These are phyloP conservation scores for Zarea fungicola DNA, from an alignment of 2,329 filamentous ascomycete species.

Conservation along the genomic window DNA sequence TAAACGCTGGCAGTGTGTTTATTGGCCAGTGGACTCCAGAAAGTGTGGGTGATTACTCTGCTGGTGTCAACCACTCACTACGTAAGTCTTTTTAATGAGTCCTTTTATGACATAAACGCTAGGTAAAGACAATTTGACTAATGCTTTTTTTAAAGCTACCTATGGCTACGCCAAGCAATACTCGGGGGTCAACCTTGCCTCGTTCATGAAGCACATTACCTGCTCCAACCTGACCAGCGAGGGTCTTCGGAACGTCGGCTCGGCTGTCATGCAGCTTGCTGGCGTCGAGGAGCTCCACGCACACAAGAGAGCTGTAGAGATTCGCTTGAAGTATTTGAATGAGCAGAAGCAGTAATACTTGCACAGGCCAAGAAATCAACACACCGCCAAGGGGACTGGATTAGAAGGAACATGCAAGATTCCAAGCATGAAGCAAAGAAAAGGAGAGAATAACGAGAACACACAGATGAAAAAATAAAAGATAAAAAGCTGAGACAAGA, in stretches of 20 bases:
- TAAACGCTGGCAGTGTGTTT: conserved; percentile 95
- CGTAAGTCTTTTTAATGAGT: conserved; percentile 62
- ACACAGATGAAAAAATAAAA: no score
- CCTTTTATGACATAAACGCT: no score
- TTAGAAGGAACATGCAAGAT: no score
- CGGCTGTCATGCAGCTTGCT: conserved; percentile 90
- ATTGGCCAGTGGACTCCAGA: conserved; percentile 95
- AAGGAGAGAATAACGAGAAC: no score
- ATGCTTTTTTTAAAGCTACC: conserved; percentile 57
- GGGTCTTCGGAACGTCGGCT: conserved; percentile 78
- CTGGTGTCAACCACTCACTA: conserved; percentile 93
- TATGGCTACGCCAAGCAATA: conserved; percentile 99
- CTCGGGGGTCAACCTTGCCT: conserved; percentile 91
- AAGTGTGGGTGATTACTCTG: conserved; percentile 95
- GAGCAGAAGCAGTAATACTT: conserved; percentile 20
- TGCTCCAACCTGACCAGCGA: conserved; percentile 83
- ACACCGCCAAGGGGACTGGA: no score
- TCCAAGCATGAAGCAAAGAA: no score
- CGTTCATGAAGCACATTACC: conserved; percentile 97
- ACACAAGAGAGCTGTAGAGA: conserved; percentile 83
- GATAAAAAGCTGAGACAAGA: no score
- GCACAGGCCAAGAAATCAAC: no score
- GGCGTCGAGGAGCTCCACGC: conserved; percentile 93
- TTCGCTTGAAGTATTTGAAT: conserved; percentile 58
- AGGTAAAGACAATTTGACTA: no score